Evolutionary conservation across 2,329 filamentous ascomycete genomes (phyloP).

Genomic region (Emmonsia crescens): DNA sequence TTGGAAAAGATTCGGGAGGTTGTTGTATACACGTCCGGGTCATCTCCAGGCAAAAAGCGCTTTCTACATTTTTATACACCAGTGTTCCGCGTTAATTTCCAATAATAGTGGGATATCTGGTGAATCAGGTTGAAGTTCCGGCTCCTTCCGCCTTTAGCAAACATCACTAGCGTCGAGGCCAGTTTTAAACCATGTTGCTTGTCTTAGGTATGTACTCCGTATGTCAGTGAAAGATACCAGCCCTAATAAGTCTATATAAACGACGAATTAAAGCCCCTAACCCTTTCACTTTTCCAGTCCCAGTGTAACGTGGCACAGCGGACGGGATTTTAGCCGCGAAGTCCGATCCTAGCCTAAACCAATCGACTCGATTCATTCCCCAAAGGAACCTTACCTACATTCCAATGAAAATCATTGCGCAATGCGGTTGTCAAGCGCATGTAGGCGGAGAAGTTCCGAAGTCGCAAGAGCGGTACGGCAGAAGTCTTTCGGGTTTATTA

Average conservation of each 20-base stretch:
- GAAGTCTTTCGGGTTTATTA: background rate
- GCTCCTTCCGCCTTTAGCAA: background rate
- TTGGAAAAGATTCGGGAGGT: background rate
- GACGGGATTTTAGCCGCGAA: background rate
- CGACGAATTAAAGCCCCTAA: background rate
- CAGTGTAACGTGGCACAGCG: background rate
- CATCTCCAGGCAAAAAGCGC: background rate
- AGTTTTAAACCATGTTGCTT: background rate
- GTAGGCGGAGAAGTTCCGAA: background rate
- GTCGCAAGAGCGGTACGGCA: no score
- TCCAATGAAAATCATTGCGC: background rate
- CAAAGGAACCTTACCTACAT: background rate
- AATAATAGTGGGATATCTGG: background rate
- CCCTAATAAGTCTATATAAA: background rate
- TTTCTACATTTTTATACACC: background rate
- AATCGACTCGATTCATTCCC: background rate
- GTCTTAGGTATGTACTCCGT: background rate
- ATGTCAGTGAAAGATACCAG: background rate
- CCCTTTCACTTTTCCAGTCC: background rate
- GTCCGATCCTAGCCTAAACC: background rate
- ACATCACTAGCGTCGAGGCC: background rate
- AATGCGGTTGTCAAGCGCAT: background rate
- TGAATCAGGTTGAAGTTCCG: background rate
- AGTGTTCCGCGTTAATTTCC: background rate
- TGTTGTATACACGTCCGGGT: background rate